A percentile compares a stretch with the other conserved stretches of the same genome.
Evolutionary conservation across 164 flowering plant genomes (phyloP).

Genomic region (Vitis vinifera): ASM3070453v1 NC_081811.1:4082001-4082500

Average conservation of each 20-base stretch:
- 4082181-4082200: constrained; percentile 94
- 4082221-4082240: constrained; percentile 93
- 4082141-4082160: not conserved
- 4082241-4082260: constrained; percentile 99
- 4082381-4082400: too few relatives aligned
- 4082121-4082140: not conserved
- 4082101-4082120: not conserved
- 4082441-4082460: too few relatives aligned
- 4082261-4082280: constrained; percentile 89
- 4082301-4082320: not conserved
- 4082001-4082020: constrained; percentile 95
- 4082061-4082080: constrained; percentile 70
- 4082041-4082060: constrained; percentile 97
- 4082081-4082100: constrained; percentile 3
- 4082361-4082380: too few relatives aligned
- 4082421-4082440: too few relatives aligned
- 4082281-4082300: constrained; percentile 1
- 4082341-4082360: not conserved
- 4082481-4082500: too few relatives aligned
- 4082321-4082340: not conserved
- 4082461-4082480: too few relatives aligned
- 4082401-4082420: too few relatives aligned
- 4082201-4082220: constrained; percentile 99
- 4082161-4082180: constrained; percentile 44
- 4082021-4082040: constrained; percentile 98